These are phyloP conservation scores for Houttuynia cordata DNA, from an alignment of 164 flowering plant genomes.

Conservation along the genomic window DNA sequence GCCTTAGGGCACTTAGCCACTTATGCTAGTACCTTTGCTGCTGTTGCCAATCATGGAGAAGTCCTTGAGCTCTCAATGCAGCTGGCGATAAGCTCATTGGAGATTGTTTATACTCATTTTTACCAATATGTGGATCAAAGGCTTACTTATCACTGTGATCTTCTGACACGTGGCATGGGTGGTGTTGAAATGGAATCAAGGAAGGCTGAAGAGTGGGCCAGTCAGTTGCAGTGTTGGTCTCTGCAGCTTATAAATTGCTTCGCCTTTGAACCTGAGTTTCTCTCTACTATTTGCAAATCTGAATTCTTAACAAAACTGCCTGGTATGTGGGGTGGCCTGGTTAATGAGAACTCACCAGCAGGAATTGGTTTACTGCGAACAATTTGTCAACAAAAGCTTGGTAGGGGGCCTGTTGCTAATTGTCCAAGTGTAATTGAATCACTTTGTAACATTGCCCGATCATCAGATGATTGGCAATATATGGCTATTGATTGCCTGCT, in stretches of 20 bases:
- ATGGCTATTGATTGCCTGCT: slow-evolving; percentile 98
- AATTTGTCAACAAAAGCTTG: slow-evolving; percentile 88
- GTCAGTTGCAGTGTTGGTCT: slow-evolving; percentile 98
- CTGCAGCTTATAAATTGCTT: slow-evolving; percentile 97
- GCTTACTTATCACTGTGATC: slow-evolving; percentile 87
- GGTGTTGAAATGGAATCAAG: slow-evolving; percentile 99
- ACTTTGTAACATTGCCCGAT: slow-evolving; percentile 85
- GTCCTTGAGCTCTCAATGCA: slow-evolving; percentile 91
- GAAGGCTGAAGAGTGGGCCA: slow-evolving; percentile 99
- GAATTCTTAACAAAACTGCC: slow-evolving; percentile 76
- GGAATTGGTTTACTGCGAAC: slow-evolving; percentile 91
- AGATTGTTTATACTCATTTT: slow-evolving; percentile 91
- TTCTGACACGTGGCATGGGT: slow-evolving; percentile 99
- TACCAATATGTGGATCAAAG: slow-evolving; percentile 77
- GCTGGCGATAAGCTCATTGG: slow-evolving; percentile 83
- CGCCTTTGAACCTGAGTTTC: slow-evolving; percentile 92
- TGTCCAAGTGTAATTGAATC: slow-evolving; percentile 80
- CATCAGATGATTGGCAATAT: slow-evolving; percentile 99
- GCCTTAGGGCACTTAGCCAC: slow-evolving; percentile 97
- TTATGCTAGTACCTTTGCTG: slow-evolving; percentile 68
- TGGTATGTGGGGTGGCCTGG: slow-evolving; percentile 99
- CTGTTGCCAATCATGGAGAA: slow-evolving; percentile 83
- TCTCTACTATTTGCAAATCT: slow-evolving; percentile 79
- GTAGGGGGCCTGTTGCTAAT: slow-evolving; percentile 78
- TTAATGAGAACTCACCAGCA: slow-evolving; percentile 97